Base-by-base conservation (phyloP, 805 yeast species). In the Candida ponderosae region DNA sequence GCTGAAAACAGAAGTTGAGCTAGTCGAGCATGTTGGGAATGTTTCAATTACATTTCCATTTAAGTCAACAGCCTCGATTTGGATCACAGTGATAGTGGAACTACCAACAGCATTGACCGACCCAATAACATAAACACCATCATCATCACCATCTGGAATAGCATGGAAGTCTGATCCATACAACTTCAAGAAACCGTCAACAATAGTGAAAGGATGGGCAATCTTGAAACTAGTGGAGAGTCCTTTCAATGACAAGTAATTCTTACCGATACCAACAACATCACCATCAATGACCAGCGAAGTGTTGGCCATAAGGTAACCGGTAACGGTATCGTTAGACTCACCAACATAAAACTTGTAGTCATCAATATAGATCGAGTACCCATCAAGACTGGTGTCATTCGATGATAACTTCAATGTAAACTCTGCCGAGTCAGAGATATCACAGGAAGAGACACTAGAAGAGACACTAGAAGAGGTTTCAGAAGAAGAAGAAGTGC, bases 181-280 rank as follows among this genome's bases (percentile, higher is more conserved):
- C 19, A 45, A 27, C 36, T 47, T 40, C 31, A 45, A 28, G 13
- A 18, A 32, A 6, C 51, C 49, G 27, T 38, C 46, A 10, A 20
- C 26, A 37, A 47, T 43, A 18, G 44, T 34, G 34, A 35, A 47
- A 4, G 46, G 46, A 5, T 34, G 37, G 2, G 46, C 45, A 19
- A 40, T 23, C 10, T 26, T 32, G 26, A 29, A 40, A 13, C 39
- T 30, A 10, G 24, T 10, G 8, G 48, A 45, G 5, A 24, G 18
- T 4, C 40, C 36, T 2, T 9, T 15, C n/a, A 35, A 10, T 14
- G 48, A 40, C 19, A 42, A 36, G 38, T 42, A 42, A 33, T 42
- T 36, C 23, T 27, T 31, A 11, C 34, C 28, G 16, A 40, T 35
- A 9, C 43, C 43, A 16, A 40, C 34, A 24, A 40, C n/a, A 7